Evolutionary conservation across 2,329 filamentous ascomycete species (phyloP).

Genomic region (Fusarium secorum): DNA sequence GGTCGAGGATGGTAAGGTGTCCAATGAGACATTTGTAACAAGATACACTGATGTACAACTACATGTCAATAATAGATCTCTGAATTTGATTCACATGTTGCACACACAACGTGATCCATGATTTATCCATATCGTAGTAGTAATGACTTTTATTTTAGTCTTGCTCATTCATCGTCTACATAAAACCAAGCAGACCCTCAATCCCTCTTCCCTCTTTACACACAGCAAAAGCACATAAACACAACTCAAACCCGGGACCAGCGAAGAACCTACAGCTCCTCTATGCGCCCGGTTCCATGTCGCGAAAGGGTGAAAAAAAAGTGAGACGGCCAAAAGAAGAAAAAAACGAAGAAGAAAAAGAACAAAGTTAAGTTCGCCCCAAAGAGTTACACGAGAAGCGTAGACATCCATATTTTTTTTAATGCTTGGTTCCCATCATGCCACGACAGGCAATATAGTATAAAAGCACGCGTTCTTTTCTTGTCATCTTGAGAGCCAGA

Average conservation of each 20-base stretch:
- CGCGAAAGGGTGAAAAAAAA: background rate
- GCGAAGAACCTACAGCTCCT: constrained; percentile 19
- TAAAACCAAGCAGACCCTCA: constrained; percentile 37
- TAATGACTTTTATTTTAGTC: constrained; percentile 43
- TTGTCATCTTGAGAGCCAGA: background rate
- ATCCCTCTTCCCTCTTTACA: constrained; percentile 11
- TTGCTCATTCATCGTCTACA: constrained; percentile 45
- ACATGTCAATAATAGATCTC: background rate
- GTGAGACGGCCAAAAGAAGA: constrained; percentile 23
- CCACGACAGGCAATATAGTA: constrained; percentile 14
- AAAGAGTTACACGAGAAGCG: constrained; percentile 40
- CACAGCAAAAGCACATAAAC: constrained; percentile 10
- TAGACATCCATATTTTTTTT: constrained; percentile 35
- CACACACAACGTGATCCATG: background rate
- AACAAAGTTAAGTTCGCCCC: constrained; percentile 25
- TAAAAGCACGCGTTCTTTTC: constrained; percentile 4
- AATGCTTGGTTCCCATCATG: constrained; percentile 8
- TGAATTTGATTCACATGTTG: background rate
- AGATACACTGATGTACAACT: background rate
- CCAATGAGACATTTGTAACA: background rate
- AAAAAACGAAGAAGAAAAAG: constrained; percentile 22
- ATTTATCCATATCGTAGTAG: constrained; percentile 23
- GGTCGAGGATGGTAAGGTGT: constrained; percentile 39
- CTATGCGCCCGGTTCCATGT: constrained; percentile 15
- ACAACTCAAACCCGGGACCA: constrained; percentile 22